These are phyloP conservation scores for Fusarium hainanense DNA, from an alignment of 2,329 filamentous ascomycete genomes.

Conservation along the genomic window DNA sequence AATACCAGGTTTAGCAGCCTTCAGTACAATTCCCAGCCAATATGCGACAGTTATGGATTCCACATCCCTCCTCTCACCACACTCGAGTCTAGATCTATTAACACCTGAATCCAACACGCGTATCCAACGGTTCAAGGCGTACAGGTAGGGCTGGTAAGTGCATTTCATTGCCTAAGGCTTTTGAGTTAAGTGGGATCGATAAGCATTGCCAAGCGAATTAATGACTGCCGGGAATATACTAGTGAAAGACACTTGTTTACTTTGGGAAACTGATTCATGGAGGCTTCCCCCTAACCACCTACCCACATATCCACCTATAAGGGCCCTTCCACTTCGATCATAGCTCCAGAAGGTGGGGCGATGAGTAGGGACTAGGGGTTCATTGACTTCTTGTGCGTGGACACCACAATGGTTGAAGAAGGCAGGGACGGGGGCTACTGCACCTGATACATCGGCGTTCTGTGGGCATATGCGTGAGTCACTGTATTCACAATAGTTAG, in stretches of 20 bases:
- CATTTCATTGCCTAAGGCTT: accelerated
- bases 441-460: too few relatives aligned
- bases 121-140: too few relatives aligned
- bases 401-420: too few relatives aligned
- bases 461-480: too few relatives aligned
- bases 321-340: background rate
- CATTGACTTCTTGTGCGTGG: too few relatives aligned
- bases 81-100: background rate
- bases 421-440: too few relatives aligned
- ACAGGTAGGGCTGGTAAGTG: too few relatives aligned
- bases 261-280: background rate
- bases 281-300: background rate
- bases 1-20: background rate
- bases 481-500: too few relatives aligned
- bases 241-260: background rate
- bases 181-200: background rate
- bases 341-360: too few relatives aligned
- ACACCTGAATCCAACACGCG: too few relatives aligned
- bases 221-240: background rate
- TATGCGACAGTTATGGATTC: accelerated
- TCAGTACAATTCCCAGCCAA: background rate
- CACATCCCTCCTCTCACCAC: accelerated
- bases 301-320: background rate
- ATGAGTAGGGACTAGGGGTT: too few relatives aligned
- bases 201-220: background rate